phyloP scores from a whole-genome alignment of 441 rosid species.

The Daphne laureola region DNA sequence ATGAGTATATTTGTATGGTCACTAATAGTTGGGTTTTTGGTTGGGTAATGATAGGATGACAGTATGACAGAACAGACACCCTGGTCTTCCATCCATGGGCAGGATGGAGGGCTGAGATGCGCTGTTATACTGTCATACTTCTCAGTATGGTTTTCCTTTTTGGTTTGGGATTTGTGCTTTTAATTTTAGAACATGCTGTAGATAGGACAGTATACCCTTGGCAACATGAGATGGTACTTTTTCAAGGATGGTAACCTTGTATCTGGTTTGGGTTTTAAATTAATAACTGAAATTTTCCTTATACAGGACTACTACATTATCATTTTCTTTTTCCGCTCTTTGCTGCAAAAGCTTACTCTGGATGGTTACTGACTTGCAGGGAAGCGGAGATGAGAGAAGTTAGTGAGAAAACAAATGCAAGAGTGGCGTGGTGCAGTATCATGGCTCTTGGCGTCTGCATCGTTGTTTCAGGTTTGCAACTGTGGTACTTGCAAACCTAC shows the following conservation, averaged over 20 bases:
- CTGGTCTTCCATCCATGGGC: too few relatives aligned
- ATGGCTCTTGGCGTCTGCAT: slow-evolving; percentile 67
- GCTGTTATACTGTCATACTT: too few relatives aligned
- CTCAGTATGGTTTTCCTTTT: too few relatives aligned
- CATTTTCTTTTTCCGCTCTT: too few relatives aligned
- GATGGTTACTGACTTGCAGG: slow-evolving; percentile 24
- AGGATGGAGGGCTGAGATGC: too few relatives aligned
- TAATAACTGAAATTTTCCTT: too few relatives aligned
- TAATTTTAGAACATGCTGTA: not conserved
- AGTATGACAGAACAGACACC: too few relatives aligned
- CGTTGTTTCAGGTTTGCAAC: slow-evolving; percentile 42
- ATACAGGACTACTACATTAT: too few relatives aligned
- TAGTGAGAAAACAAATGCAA: slow-evolving; percentile 57
- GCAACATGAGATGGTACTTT: not conserved
- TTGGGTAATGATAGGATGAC: too few relatives aligned
- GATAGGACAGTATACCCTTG: not conserved
- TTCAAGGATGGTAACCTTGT: not conserved
- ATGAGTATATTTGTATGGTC: too few relatives aligned
- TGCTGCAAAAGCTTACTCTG: not conserved
- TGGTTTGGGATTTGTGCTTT: not conserved
- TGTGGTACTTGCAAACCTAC: slow-evolving; percentile 45
- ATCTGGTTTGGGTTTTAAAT: too few relatives aligned
- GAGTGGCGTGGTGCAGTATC: slow-evolving; percentile 70
- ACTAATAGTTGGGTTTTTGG: too few relatives aligned
- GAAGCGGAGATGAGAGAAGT: slow-evolving; percentile 77